These are phyloP conservation scores for Xerocomellus intermedius DNA, from an alignment of 768 basidiomycete genomes.

Conservation along the genomic window DNA sequence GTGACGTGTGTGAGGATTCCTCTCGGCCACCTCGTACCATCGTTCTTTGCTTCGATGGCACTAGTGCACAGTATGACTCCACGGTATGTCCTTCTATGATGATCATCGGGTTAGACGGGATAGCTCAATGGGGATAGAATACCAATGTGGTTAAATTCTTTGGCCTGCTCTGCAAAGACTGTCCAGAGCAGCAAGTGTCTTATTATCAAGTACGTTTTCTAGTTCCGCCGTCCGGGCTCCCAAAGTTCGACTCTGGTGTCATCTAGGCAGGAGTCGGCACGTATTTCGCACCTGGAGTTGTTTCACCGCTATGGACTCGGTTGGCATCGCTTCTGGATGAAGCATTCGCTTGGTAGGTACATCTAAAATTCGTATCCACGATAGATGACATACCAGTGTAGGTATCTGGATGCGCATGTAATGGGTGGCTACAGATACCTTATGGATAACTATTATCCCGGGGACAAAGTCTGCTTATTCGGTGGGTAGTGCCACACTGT, in stretches of 20 bases:
- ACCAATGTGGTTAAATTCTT: conserved; percentile 74
- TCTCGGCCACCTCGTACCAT: conserved; percentile 40
- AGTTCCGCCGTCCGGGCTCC: not conserved
- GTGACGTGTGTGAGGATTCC: not conserved
- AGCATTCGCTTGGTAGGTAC: conserved; percentile 67
- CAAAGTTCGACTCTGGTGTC: not conserved
- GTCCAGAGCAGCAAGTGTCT: conserved; percentile 50
- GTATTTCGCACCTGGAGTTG: conserved; percentile 61
- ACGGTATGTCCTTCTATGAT: conserved; percentile 35
- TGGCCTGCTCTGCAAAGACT: conserved; percentile 59
- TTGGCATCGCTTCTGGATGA: conserved; percentile 60
- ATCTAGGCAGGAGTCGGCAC: conserved; percentile 46
- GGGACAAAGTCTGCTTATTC: conserved; percentile 74
- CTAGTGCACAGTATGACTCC: conserved; percentile 49
- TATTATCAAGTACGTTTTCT: conserved; percentile 64
- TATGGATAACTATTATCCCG: conserved; percentile 73
- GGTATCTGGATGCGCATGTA: conserved; percentile 72
- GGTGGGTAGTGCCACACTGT: conserved; percentile 40
- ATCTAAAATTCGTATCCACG: not conserved
- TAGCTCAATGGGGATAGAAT: conserved; percentile 37
- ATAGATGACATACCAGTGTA: conserved; percentile 21
- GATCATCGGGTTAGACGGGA: not conserved
- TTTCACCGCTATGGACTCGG: conserved; percentile 59
- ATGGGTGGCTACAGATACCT: conserved; percentile 74
- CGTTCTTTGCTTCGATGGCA: conserved; percentile 72